These are phyloP conservation scores for Cladosporium colombiae DNA, from an alignment of 2,329 filamentous ascomycete species.

Conservation along the genomic window DNA sequence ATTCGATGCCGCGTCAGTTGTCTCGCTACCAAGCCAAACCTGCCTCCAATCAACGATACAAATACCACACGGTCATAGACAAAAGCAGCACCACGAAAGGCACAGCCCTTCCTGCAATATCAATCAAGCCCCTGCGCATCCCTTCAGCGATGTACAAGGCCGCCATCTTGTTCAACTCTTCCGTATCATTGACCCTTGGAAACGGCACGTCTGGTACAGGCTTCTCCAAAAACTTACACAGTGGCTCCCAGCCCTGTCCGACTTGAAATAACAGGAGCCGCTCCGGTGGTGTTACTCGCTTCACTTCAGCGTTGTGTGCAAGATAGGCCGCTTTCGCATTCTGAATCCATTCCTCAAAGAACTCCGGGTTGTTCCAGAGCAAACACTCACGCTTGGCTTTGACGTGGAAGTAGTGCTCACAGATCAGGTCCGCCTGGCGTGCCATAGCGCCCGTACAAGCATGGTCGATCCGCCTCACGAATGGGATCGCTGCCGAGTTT, in stretches of 20 bases:
- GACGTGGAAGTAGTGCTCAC: conserved; percentile 15
- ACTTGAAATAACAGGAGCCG: conserved; percentile 21
- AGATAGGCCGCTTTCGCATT: conserved; percentile 21
- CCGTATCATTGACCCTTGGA: conserved; percentile 3
- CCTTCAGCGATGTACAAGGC: not conserved
- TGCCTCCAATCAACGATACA: not conserved
- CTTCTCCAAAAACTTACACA: conserved; percentile 24
- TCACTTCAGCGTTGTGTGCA: conserved; percentile 18
- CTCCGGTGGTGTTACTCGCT: conserved; percentile 10
- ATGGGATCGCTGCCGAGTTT: not conserved
- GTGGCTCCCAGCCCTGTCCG: conserved; percentile 19
- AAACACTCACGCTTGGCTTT: not conserved
- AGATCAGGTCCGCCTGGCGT: not conserved
- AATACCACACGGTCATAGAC: not conserved
- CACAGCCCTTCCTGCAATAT: conserved; percentile 1
- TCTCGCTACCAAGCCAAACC: not conserved
- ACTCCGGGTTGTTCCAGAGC: conserved; percentile 12
- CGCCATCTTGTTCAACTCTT: not conserved
- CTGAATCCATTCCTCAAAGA: not conserved
- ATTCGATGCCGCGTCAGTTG: not conserved
- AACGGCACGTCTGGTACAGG: conserved; percentile 1
- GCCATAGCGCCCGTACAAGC: not conserved
- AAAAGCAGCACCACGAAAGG: not conserved
- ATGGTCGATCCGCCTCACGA: not conserved
- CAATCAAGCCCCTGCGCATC: not conserved